These are phyloP conservation scores for Jaltomata sinuosa DNA, from an alignment of 257 asterid genomes.

Conservation along the genomic window DNA sequence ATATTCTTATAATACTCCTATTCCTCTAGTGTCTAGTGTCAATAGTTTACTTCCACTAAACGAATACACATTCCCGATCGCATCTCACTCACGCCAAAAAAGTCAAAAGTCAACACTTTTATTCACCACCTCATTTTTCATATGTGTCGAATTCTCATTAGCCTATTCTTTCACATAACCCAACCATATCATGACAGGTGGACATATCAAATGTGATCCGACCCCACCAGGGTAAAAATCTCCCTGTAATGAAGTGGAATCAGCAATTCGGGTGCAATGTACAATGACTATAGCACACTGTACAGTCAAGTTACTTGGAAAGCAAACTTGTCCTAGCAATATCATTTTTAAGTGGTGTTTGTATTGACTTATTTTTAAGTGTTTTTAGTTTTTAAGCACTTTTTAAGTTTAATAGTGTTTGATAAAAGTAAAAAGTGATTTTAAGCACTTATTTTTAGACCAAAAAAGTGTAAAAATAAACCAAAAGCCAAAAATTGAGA, in stretches of 20 bases:
- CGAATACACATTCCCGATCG: not conserved
- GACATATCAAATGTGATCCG: not conserved
- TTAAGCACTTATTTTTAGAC: too few species aligned
- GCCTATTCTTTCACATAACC: not conserved
- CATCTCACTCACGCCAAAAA: not conserved
- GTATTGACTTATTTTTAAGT: too few species aligned
- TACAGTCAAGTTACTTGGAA: not conserved
- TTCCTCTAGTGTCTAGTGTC: too few species aligned
- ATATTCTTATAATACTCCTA: not conserved
- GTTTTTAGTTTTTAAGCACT: too few species aligned
- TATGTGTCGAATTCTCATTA: conserved; percentile 16
- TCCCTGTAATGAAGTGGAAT: not conserved
- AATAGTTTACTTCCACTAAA: not conserved
- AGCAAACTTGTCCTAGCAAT: not conserved
- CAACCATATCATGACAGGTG: conserved; percentile 10
- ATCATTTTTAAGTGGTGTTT: too few species aligned
- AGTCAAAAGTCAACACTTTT: not conserved
- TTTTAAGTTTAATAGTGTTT: too few species aligned
- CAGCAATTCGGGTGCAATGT: not conserved
- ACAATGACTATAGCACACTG: not conserved
- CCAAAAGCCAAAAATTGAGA: too few species aligned
- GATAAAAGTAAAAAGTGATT: too few species aligned
- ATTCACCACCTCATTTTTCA: not conserved
- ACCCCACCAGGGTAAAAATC: not conserved
- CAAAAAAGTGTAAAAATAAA: too few species aligned